phyloP scores from a whole-genome alignment of 2,329 filamentous ascomycete species.

The Pseudopyrenochaeta lycopersici region DNA sequence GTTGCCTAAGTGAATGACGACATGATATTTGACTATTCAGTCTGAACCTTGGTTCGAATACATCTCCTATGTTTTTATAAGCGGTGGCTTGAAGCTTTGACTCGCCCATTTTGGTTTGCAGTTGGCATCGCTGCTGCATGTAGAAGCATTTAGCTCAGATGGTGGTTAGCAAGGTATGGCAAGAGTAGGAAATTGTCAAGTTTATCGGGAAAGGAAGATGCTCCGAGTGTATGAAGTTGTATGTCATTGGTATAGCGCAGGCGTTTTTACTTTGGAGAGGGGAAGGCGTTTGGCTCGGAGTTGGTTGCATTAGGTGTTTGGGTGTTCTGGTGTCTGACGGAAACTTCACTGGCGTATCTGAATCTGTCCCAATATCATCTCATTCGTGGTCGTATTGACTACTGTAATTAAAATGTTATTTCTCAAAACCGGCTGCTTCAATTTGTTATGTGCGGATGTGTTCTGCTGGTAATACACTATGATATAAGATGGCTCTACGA shows the following conservation, averaged over 20 bases:
- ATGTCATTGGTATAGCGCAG: background rate
- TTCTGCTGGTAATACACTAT: too few relatives aligned
- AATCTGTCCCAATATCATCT: background rate
- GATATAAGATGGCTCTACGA: too few relatives aligned
- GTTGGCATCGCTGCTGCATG: slow-evolving; percentile 12
- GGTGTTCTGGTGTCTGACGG: background rate
- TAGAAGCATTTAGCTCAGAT: too few relatives aligned
- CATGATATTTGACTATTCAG: slow-evolving; percentile 1
- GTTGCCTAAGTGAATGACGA: slow-evolving; percentile 30
- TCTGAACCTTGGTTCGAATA: slow-evolving; percentile 1
- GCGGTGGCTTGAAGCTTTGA: slow-evolving; percentile 16
- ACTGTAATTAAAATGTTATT: background rate
- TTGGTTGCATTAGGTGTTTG: background rate
- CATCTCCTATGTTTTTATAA: background rate
- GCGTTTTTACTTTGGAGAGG: background rate
- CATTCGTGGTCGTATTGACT: background rate
- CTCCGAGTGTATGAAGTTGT: background rate
- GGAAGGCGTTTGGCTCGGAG: background rate
- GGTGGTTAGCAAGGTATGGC: too few relatives aligned
- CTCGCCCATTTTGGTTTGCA: slow-evolving; percentile 16
- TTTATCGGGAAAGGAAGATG: background rate
- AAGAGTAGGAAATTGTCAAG: too few relatives aligned
- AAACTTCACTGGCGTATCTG: background rate
- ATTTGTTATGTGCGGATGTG: too few relatives aligned
- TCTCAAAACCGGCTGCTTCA: background rate